Base-by-base conservation (phyloP, 257 asterid genomes). In the Scutellaria minor region DNA sequence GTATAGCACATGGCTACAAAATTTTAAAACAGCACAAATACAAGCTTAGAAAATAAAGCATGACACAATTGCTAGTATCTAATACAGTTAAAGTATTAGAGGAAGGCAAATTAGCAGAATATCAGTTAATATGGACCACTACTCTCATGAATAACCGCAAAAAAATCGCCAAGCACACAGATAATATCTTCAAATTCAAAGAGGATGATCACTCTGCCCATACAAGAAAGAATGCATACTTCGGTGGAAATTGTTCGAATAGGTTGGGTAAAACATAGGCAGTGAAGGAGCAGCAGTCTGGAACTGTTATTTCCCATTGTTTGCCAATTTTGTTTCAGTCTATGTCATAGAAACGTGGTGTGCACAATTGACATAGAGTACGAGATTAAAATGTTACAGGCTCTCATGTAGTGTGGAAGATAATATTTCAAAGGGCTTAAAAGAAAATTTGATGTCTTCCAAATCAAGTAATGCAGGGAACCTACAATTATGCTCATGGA, bases 31-130 rank as follows among this genome's bases (percentile, higher is more conserved):
- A 24, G 54, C 18, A 72, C 10, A 44, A 40, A 60, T 60, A 45
- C 42, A n/a, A 59, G 40, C 73, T 37, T 44, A 46, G 24, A 9
- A 72, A 64, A 18, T 50, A 75, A 55, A 68, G 39, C 64, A 51
- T 1, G 50, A 22, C 47, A 44, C 3, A 47, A 53, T 27, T 47
- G 57, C 60, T 51, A 47, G 31, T 8, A n/a, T 64, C 27, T 42
- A 47, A 56, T 56, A 56, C 46, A 63, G 14, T 44, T 53, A 55
- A 60, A 45, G 68, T 52, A 52, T 24, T 56, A 50, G 50, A 58
- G 13, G 46, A 22, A 46, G 68, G n/a, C 68, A 59, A 15, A 18
- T 46, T 56, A 9, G 52, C 9, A 47, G 10, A 20, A 59, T 50
- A 61, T 41, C 52, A 59, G 50, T 40, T n/a, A 10, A 12, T 20